Conservation (phyloP, 2,329 filamentous ascomycete species). For the Botrytis galanthina region DNA sequence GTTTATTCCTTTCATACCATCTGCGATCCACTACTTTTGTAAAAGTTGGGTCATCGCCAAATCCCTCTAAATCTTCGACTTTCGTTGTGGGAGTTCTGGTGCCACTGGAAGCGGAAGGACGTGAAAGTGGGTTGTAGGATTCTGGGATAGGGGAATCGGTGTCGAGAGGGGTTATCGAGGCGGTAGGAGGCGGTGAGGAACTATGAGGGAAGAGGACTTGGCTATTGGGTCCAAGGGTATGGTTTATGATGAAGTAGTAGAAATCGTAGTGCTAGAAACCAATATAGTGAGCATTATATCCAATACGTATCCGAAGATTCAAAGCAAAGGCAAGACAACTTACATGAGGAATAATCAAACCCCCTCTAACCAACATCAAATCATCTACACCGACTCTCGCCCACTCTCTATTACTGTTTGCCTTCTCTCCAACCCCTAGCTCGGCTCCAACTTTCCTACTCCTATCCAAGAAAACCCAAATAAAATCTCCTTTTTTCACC, state of each 20-base stretch:
- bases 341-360: constrained; percentile 92
- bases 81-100: constrained; percentile 39
- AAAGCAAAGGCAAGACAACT: constrained; percentile 41
- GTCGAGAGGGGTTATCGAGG: constrained; percentile 18
- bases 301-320: neutral
- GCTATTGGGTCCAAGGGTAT: constrained; percentile 70
- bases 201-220: constrained; percentile 74
- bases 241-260: constrained; percentile 95
- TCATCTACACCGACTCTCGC: constrained; percentile 93
- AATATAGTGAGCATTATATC: constrained; percentile 30
- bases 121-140: constrained; percentile 43
- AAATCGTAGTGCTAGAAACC: constrained; percentile 83
- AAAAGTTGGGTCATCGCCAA: constrained; percentile 69
- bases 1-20: constrained; percentile 98
- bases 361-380: constrained; percentile 85
- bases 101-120: constrained; percentile 29
- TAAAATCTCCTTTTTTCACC: constrained; percentile 87
- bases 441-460: constrained; percentile 88
- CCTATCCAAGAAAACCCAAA: constrained; percentile 91
- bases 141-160: constrained; percentile 27
- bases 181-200: constrained; percentile 41
- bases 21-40: constrained; percentile 95
- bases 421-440: constrained; percentile 65
- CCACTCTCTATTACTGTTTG: constrained; percentile 72
- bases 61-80: constrained; percentile 64